A percentile compares a stretch with the other conserved stretches of the same genome.
Conservation (phyloP, 2,329 filamentous ascomycete genomes). For the Neofusicoccum kwambonambiense region DNA sequence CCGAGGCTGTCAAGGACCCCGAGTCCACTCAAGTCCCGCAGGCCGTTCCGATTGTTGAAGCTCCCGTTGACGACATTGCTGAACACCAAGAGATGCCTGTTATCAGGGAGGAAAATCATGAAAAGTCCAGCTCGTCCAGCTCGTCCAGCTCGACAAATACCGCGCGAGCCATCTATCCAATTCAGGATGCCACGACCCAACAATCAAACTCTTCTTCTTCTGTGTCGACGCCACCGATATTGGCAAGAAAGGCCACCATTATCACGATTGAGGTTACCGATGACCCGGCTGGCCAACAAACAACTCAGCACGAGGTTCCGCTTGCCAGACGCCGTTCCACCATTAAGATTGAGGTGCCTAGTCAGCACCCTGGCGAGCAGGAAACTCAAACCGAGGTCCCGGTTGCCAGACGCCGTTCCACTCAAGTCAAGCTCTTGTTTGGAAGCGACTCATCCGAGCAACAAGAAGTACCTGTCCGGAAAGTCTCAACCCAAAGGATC, state of each 20-base stretch:
- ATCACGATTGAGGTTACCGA: neutral
- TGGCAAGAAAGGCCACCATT: neutral
- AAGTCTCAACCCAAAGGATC: neutral
- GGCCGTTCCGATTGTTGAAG: neutral
- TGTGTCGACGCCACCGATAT: neutral
- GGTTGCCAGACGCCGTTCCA: neutral
- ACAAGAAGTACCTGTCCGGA: neutral
- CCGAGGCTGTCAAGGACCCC: neutral
- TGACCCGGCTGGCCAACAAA: neutral
- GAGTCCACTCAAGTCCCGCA: neutral
- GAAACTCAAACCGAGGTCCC: neutral
- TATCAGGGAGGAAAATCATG: neutral
- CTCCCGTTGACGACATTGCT: too few relatives aligned
- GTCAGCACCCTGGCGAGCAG: neutral
- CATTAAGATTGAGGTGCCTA: neutral
- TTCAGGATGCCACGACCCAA: neutral
- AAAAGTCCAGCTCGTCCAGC: neutral
- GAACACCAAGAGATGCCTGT: neutral
- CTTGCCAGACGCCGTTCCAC: too few relatives aligned
- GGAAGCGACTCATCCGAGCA: neutral
- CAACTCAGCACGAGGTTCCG: neutral
- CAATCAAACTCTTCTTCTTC: neutral
- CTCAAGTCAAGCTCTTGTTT: neutral
- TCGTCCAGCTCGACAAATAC: neutral
- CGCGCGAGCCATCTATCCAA: neutral